Percentiles rank a stretch among this genome's conserved stretches.
Conservation (phyloP, 1,284 basidiomycete species). For the Apiotrichum gracile region DNA sequence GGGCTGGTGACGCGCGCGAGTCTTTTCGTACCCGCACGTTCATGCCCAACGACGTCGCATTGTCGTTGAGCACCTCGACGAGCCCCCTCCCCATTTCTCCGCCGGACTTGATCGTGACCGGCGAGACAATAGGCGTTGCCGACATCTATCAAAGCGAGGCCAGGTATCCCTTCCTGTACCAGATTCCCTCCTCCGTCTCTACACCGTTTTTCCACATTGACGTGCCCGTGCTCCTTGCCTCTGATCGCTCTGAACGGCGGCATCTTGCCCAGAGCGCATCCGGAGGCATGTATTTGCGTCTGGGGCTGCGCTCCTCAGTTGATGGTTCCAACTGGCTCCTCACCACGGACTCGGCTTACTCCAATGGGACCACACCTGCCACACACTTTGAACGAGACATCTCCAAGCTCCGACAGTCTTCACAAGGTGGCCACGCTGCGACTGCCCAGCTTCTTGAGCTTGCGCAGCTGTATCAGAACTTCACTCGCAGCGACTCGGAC, state of each 20-base stretch:
- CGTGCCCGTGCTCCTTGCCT: slow-evolving; percentile 8
- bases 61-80: background rate
- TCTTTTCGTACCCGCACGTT: slow-evolving; percentile 3
- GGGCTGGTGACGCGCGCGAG: slow-evolving; percentile 4
- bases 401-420: background rate
- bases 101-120: background rate
- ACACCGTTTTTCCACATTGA: slow-evolving; percentile 16
- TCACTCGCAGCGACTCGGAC: background rate
- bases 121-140: background rate
- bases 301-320: background rate
- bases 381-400: background rate
- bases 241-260: slow-evolving; percentile 2
- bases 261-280: slow-evolving; percentile 1
- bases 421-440: background rate
- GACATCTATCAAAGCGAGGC: slow-evolving; percentile 2
- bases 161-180: slow-evolving; percentile 14
- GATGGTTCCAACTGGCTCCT: slow-evolving; percentile 8
- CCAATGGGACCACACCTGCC: background rate
- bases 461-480: slow-evolving; percentile 8
- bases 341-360: slow-evolving; percentile 10
- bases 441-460: background rate
- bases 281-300: slow-evolving; percentile 2
- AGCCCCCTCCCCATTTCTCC: background rate
- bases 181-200: background rate
- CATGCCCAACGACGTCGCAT: slow-evolving; percentile 4